Percentiles rank a stretch among this genome's conserved stretches.
phyloP scores from a whole-genome alignment of 371 early-diverging fungal genomes.

The Lichtheimia hyalospora region DNA sequence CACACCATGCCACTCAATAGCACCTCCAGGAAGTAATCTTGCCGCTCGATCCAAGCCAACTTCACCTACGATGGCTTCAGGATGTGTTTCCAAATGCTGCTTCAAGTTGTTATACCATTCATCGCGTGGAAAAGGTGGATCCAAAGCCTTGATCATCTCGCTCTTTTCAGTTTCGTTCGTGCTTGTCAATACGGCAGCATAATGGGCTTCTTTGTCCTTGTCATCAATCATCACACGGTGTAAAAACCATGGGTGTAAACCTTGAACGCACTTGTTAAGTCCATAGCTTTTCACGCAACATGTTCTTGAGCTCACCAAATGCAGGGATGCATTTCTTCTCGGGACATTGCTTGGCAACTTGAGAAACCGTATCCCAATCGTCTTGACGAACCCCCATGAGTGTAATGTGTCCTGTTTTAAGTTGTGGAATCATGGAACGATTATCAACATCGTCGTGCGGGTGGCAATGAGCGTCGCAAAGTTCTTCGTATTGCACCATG shows the following conservation, averaged over 20 bases:
- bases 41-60: constrained; percentile 83
- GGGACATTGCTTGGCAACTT: constrained; percentile 23
- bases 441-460: constrained; percentile 42
- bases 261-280: constrained; percentile 8
- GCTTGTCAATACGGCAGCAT: constrained; percentile 24
- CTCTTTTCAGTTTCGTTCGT: constrained; percentile 19
- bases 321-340: constrained; percentile 32
- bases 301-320: constrained; percentile 30
- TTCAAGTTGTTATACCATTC: constrained; percentile 34
- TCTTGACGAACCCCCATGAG: constrained; percentile 51
- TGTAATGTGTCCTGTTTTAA: constrained; percentile 44
- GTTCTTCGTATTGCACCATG: not conserved
- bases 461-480: constrained; percentile 53
- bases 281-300: not conserved
- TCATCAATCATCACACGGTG: constrained; percentile 26
- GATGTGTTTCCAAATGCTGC: constrained; percentile 32
- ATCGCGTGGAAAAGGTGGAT: constrained; percentile 23
- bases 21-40: constrained; percentile 52
- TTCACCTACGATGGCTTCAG: constrained; percentile 75
- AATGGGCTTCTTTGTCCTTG: constrained; percentile 19
- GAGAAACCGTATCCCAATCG: constrained; percentile 43
- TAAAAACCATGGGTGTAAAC: constrained; percentile 50
- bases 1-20: constrained; percentile 43
- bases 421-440: constrained; percentile 22
- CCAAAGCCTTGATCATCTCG: constrained; percentile 24